Base-by-base conservation (phyloP, 2,329 filamentous ascomycete genomes). In the Ophiostoma sp. region DNA sequence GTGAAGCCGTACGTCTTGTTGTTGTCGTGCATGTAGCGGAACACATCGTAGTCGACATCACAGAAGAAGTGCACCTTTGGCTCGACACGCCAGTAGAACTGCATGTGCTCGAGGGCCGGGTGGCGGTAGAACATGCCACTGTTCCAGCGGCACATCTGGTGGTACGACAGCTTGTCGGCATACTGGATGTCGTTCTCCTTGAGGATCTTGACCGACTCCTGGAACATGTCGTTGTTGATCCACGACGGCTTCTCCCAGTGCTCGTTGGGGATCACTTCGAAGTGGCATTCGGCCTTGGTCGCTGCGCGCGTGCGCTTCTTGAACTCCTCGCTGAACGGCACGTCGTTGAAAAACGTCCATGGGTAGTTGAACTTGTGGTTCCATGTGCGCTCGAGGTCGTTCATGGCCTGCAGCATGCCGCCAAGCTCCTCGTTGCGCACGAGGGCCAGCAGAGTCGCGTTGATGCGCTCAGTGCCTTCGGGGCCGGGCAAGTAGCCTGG, bases 1-100 rank as follows among this genome's bases (percentile, higher is more conserved):
- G 94, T 98, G 81, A 98, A 99, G 72, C 95, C 95, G 78, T 99
- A 99, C 4, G 94, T 98, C 81, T 98, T 97, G 83, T 99, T 97
- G 82, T 96, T 87, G 79, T 99, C 95, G 75, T 92, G 87, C 95
- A 99, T 97, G 81, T 92, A 99, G 72, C 91, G 89, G 84, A 99
- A 99, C 66, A 99, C 90, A 76, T 99, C 95, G 80, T 99, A 99
- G 80, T 99, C 95, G 71, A 99, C 84, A 75, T 98, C 92, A 83
- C 95, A 99, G 85, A 97, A 99, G 84, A 98, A 99, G 79, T 97
- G 93, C 60, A 99, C 95, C 73, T 98, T 97, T 66, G 95, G 95
- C 78, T 99, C 95, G 64, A 99, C 95, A 69, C 95, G 91, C 95
- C 95, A 99, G 83, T 99, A 99, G 83, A 92, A 99, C 73, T 92